A percentile compares a stretch with the other conserved stretches of the same genome.
phyloP scores from a whole-genome alignment of 2,329 filamentous ascomycete genomes.

The Myriosclerotinia curreyana region DNA sequence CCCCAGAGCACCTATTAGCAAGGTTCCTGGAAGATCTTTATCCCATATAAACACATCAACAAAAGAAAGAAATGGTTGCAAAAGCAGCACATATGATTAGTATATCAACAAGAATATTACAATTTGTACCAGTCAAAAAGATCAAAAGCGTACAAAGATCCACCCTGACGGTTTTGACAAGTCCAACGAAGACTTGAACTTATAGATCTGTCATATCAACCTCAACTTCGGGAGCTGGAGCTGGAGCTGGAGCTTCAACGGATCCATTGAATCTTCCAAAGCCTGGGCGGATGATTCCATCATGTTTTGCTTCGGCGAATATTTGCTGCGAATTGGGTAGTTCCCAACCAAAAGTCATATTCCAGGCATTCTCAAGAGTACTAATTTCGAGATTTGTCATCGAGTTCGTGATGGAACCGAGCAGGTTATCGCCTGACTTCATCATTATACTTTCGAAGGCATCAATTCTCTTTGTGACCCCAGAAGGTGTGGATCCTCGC shows the following conservation, averaged over 20 bases:
- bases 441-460: conserved; percentile 37
- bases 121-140: neutral
- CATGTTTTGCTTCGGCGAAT: conserved; percentile 26
- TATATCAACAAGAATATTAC: neutral
- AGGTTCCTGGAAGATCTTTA: neutral
- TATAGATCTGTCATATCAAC: neutral
- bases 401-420: conserved; percentile 34
- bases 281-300: conserved; percentile 34
- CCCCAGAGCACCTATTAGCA: neutral
- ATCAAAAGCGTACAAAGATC: no score
- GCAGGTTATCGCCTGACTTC: conserved; percentile 32
- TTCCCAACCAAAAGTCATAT: conserved; percentile 33
- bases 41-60: neutral
- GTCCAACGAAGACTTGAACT: neutral
- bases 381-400: conserved; percentile 29
- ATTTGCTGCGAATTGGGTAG: conserved; percentile 15
- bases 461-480: conserved; percentile 30
- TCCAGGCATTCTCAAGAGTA: conserved; percentile 35
- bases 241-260: conserved; percentile 27
- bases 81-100: neutral
- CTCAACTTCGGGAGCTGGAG: neutral
- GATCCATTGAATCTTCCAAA: conserved; percentile 34
- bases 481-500: conserved; percentile 22
- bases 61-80: neutral
- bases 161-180: no score